These are phyloP conservation scores for Nymphaea colorata DNA, from an alignment of 164 flowering plant genomes.

Conservation along the genomic window DNA sequence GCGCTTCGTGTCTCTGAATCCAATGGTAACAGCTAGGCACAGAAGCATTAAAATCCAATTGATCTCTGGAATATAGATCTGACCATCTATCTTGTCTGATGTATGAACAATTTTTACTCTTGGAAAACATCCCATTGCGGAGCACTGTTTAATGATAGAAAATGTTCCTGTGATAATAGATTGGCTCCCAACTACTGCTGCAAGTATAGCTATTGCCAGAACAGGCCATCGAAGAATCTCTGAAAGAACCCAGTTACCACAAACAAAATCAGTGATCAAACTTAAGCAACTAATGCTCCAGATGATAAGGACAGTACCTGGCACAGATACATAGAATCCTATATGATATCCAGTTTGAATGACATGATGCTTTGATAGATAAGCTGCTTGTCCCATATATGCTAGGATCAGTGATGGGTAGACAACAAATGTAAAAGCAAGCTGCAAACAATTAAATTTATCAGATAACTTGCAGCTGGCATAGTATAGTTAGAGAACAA, in stretches of 20 bases:
- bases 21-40: constrained; percentile 54
- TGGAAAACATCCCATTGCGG: constrained; percentile 63
- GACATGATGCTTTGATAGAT: constrained; percentile 52
- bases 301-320: constrained; percentile 28
- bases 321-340: constrained; percentile 88
- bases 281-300: neutral
- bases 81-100: constrained; percentile 49
- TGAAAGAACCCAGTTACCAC: constrained; percentile 13
- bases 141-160: constrained; percentile 60
- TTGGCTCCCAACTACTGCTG: constrained; percentile 66
- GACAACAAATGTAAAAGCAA: constrained; percentile 75
- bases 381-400: constrained; percentile 94
- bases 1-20: constrained; percentile 51
- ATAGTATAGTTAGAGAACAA: too few relatives aligned
- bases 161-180: constrained; percentile 69
- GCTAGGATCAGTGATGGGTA: constrained; percentile 83
- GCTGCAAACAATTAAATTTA: constrained; percentile 25
- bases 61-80: constrained; percentile 63
- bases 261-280: neutral
- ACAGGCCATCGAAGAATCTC: constrained; percentile 70
- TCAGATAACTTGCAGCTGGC: neutral
- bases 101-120: constrained; percentile 57
- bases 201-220: constrained; percentile 51
- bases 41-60: constrained; percentile 65
- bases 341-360: constrained; percentile 25